Base-by-base conservation (phyloP, 257 asterid species). In the Solanum etuberosum region DNA sequence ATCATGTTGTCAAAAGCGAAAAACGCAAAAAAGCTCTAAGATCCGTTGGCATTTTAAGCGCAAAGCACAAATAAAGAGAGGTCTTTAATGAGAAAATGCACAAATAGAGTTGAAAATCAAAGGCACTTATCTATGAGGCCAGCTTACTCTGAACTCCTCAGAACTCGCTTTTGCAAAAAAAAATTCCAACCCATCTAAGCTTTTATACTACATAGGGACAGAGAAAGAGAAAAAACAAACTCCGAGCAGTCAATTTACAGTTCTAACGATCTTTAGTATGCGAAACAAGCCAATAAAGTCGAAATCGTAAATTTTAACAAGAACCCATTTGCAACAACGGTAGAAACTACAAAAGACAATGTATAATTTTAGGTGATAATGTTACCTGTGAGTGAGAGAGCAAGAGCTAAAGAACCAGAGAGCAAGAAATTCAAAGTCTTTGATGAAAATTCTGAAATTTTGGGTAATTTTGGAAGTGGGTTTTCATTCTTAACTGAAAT, bases 331-430 rank as follows among this genome's bases (percentile, higher is more conserved):
- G 59, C 59, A n/a, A 40, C 34, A 42, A 40, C 9, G 67, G 4
- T 11, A 7, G 2, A 32, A 25, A 48, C 46, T 3, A 7, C 34
- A 29, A 81, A 46, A 34, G 15, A 23, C 34, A 38, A 29, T 43
- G n/a, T 0, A 54, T 54, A 18, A 48, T n/a, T 35, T 10, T 15
- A 71, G 4, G 1, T 59, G n/a, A 43, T 48, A 27, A 77, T 61
- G 90, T 87, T 42, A 94, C 99, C 98, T 15, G 97, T 71, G 72
- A 95, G 89, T 67, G 98, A 92, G 4, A 95, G 84, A 34, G 95
- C 92, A 38, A 96, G 93, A 85, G 97, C 94, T 34, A 96, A 92
- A 85, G 98, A 89, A 85, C 94, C 94, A 16, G 98, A 92, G 8
- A 97, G 87, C 85, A 94, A 88, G 89, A 90, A 85, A 87, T 90